Conservation (phyloP, 179 eudicot species). For the Amaranthus tricolor region DNA sequence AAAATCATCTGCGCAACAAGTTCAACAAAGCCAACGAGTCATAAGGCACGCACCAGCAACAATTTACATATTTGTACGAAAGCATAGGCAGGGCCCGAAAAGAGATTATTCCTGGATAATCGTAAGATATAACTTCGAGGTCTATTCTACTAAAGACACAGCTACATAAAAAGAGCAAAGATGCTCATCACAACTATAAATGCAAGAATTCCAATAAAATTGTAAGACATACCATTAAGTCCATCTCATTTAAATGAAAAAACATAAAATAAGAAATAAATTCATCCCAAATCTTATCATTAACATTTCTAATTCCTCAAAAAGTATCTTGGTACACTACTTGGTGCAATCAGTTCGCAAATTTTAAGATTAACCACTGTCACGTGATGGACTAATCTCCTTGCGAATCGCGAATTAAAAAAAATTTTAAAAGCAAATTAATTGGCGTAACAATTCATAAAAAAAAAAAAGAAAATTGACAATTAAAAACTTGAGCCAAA, state of each 20-base stretch:
- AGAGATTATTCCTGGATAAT: background rate
- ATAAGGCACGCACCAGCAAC: background rate
- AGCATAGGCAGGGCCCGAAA: background rate
- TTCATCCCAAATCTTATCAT: background rate
- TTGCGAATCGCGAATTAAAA: too few species aligned
- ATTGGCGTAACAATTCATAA: background rate
- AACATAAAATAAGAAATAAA: background rate
- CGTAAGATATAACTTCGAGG: background rate
- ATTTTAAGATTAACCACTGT: background rate
- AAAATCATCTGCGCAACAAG: slow-evolving; percentile 65
- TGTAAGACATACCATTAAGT: background rate
- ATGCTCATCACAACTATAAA: background rate
- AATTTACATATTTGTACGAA: background rate
- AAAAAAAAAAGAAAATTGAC: background rate
- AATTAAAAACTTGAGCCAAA: background rate
- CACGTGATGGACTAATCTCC: too few species aligned
- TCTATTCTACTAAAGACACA: background rate
- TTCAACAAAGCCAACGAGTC: slow-evolving; percentile 17
- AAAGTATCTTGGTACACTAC: background rate
- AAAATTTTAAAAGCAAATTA: too few species aligned
- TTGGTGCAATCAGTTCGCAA: background rate
- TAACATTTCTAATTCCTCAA: too few species aligned
- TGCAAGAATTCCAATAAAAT: background rate
- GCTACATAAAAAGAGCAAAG: background rate
- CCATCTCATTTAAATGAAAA: background rate